Base-by-base conservation (phyloP, 345 rosid genomes). In the Lumnitzera littorea region DNA sequence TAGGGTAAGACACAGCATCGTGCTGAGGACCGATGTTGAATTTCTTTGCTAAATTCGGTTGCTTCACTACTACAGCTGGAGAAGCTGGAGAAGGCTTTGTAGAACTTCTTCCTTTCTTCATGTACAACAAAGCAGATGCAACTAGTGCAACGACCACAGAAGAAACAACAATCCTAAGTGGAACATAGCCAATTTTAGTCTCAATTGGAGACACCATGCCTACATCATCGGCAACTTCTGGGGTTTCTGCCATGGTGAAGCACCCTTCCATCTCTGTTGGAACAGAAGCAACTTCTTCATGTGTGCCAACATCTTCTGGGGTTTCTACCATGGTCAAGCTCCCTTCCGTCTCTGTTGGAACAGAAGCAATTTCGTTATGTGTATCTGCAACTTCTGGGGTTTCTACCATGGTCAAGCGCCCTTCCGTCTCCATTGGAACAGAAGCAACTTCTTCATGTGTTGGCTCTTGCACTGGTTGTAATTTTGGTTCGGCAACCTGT, bases 61-160 rank as follows among this genome's bases (percentile, higher is more conserved):
- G 74, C 23, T 67, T 56, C 58, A 16, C 47, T 29, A 61, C 24
- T 29, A 61, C 24, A 15, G 55, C 51, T 17, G 69, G 56, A 55
- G 61, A 75, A 15, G 55, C 51, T 17, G 69, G 56, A 55, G 61
- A 75, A 25, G 47, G 62, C 66, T 46, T 13, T 20, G 46, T 49
- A 5, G 57, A 20, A 24, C 61, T 50, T 36, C 52, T 72, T 52
- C 36, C 62, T 69, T 60, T 79, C 62, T 61, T 84, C 59, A 62
- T 2, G 58, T 56, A 58, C 50, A 71, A 29, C 58, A 74, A 70
- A 66, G 80, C 57, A 14, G 55, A 69, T 62, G 76, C 78, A 11
- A 78, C 61, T 53, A 85, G 67, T 68, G 78, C 63, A 51, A 80
- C 49, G 31, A 73, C 51, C 17, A 74, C 65, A 12, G 73, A 67